phyloP scores from a whole-genome alignment of 441 rosid genomes.

The Isatis lusitanica region DNA sequence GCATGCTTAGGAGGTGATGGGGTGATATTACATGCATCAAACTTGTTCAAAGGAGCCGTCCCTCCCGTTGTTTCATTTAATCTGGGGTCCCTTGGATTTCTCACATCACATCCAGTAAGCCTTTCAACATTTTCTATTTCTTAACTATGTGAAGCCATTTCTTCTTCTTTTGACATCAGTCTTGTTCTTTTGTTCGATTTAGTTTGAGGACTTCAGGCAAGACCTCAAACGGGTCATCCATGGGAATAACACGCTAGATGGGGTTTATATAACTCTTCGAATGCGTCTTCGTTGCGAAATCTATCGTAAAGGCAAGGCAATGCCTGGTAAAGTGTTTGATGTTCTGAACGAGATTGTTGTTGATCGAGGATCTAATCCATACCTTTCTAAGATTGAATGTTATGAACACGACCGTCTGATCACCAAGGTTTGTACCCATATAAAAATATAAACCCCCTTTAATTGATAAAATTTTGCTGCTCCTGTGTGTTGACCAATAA shows the following conservation, averaged over 20 bases:
- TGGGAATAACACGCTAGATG: constrained; percentile 82
- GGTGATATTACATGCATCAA: constrained; percentile 93
- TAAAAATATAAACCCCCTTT: too few relatives aligned
- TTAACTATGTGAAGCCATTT: constrained; percentile 2
- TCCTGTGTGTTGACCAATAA: constrained; percentile 11
- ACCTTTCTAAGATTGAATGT: constrained; percentile 97
- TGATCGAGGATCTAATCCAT: constrained; percentile 97
- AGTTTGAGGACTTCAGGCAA: constrained; percentile 85
- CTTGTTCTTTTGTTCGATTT: constrained; percentile 17
- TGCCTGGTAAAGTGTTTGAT: constrained; percentile 95
- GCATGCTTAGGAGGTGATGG: constrained; percentile 99
- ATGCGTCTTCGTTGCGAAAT: constrained; percentile 93
- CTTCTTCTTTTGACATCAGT: constrained; percentile 12
- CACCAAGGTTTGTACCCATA: constrained; percentile 66
- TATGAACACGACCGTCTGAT: constrained; percentile 93
- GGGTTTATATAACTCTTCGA: constrained; percentile 94
- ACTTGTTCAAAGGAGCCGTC: constrained; percentile 86
- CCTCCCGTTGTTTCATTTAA: constrained; percentile 97
- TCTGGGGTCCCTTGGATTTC: constrained; percentile 98
- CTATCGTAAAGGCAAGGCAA: constrained; percentile 80
- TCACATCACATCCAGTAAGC: constrained; percentile 88
- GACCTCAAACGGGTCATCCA: constrained; percentile 83
- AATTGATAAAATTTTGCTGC: neutral
- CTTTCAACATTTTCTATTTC: constrained; percentile 18
- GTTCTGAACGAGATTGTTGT: constrained; percentile 89